A percentile compares a stretch with the other conserved stretches of the same genome.
phyloP scores from a whole-genome alignment of 192 early-diverging fungal species.

The Coemansia sp. region DNA sequence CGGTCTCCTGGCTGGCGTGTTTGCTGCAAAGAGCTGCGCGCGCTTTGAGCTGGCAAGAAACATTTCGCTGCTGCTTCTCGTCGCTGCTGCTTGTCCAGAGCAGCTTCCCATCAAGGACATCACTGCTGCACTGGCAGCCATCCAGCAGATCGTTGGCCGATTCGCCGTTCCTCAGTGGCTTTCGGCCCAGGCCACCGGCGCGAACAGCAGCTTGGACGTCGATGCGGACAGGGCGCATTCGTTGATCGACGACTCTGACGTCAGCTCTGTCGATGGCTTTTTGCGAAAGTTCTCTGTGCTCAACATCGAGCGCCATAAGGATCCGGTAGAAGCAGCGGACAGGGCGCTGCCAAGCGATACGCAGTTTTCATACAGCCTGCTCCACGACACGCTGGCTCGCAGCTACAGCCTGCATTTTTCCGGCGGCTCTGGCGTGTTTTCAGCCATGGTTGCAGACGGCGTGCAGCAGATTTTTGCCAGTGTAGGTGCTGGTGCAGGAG shows the following conservation, averaged over 20 bases:
- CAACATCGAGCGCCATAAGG: constrained; percentile 33
- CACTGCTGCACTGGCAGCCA: constrained; percentile 16
- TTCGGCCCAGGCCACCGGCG: constrained; percentile 26
- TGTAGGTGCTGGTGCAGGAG: background rate
- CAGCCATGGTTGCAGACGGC: constrained; percentile 44
- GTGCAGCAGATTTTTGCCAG: constrained; percentile 29
- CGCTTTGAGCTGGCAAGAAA: constrained; percentile 36
- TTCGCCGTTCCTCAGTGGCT: constrained; percentile 42
- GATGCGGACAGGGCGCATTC: background rate
- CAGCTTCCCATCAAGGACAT: constrained; percentile 10
- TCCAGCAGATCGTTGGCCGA: constrained; percentile 14
- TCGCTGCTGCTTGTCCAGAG: background rate
- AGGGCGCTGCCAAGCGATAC: background rate
- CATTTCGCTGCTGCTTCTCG: constrained; percentile 27
- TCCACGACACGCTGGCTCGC: constrained; percentile 34
- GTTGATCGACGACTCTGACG: constrained; percentile 6
- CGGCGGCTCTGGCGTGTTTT: constrained; percentile 31
- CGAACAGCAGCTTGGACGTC: background rate
- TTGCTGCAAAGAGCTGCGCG: constrained; percentile 23
- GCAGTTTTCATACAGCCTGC: constrained; percentile 38
- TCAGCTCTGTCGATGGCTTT: constrained; percentile 30
- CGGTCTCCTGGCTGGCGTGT: constrained; percentile 32
- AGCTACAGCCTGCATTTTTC: constrained; percentile 22
- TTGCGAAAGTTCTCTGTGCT: constrained; percentile 49
- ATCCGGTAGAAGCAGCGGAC: constrained; percentile 10